Evolutionary conservation across 1,284 basidiomycete genomes (phyloP).

Genomic region (Leccinum variabile): DNA sequence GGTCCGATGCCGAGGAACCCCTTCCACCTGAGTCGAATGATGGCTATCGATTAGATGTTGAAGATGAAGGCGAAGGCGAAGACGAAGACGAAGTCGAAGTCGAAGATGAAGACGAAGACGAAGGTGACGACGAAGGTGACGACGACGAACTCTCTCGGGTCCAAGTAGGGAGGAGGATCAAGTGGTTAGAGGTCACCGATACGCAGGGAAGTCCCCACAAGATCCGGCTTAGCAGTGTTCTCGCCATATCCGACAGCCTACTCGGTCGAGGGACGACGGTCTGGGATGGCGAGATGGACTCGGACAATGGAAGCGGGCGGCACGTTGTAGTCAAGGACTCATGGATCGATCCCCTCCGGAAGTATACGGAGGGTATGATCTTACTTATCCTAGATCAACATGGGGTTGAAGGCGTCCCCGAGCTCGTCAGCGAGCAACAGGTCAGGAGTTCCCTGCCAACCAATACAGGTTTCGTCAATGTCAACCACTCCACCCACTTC

Average conservation of each 20-base stretch:
- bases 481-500: not conserved
- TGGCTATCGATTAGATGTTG: no score
- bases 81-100: no score
- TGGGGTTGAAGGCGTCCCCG: conserved; percentile 7
- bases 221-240: not conserved
- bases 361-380: not conserved
- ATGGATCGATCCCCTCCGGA: not conserved
- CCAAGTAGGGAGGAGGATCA: not conserved
- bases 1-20: not conserved
- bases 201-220: not conserved
- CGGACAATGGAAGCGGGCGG: not conserved
- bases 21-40: no score
- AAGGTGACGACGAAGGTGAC: no score
- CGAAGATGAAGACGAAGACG: no score
- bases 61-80: no score
- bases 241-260: not conserved
- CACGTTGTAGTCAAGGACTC: not conserved
- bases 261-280: not conserved
- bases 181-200: not conserved
- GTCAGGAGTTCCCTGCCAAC: conserved; percentile 1
- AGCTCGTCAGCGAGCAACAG: conserved; percentile 4
- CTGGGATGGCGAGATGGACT: not conserved
- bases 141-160: not conserved
- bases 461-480: not conserved
- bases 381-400: not conserved